Evolutionary conservation across 257 asterid species (phyloP).

Genomic region (Fraxinus americana): DNA sequence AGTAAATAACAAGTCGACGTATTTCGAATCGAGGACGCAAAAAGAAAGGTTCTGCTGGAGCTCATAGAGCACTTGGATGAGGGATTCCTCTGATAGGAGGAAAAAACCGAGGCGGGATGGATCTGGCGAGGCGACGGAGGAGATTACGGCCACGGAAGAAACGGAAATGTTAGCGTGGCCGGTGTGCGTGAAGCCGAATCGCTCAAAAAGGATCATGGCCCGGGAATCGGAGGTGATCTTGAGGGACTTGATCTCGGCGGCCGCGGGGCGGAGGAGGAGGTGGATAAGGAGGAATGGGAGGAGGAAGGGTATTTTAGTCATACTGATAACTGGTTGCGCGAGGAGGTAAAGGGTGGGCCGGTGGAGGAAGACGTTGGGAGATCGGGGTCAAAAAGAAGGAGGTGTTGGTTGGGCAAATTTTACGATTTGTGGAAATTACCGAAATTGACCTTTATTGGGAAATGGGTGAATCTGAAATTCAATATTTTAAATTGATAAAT

Average conservation of each 20-base stretch:
- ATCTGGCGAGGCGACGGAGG: constrained; percentile 53
- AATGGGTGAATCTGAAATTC: neutral
- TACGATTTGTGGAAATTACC: constrained; percentile 18
- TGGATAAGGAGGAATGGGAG: constrained; percentile 35
- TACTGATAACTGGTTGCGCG: constrained; percentile 22
- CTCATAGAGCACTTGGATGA: constrained; percentile 75
- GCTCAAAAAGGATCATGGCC: constrained; percentile 90
- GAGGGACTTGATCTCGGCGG: constrained; percentile 82
- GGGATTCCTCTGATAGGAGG: constrained; percentile 80
- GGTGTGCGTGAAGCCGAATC: constrained; percentile 94
- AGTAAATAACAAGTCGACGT: constrained; percentile 58
- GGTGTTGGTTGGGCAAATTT: constrained; percentile 27
- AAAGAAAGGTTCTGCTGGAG: constrained; percentile 69
- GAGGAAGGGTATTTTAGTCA: constrained; percentile 54
- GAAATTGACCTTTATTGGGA: constrained; percentile 27
- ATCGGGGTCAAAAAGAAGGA: constrained; percentile 13
- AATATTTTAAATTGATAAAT: too few species aligned
- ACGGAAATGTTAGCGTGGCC: constrained; percentile 76
- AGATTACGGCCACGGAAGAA: constrained; percentile 69
- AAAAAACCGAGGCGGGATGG: constrained; percentile 79
- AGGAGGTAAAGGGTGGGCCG: neutral
- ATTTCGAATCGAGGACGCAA: constrained; percentile 82
- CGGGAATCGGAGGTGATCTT: constrained; percentile 70
- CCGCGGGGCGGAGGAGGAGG: constrained; percentile 41
- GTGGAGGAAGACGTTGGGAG: constrained; percentile 10